Base-by-base conservation (phyloP, 352 stramenopile species). In the Thalassiosira sp. region DNA sequence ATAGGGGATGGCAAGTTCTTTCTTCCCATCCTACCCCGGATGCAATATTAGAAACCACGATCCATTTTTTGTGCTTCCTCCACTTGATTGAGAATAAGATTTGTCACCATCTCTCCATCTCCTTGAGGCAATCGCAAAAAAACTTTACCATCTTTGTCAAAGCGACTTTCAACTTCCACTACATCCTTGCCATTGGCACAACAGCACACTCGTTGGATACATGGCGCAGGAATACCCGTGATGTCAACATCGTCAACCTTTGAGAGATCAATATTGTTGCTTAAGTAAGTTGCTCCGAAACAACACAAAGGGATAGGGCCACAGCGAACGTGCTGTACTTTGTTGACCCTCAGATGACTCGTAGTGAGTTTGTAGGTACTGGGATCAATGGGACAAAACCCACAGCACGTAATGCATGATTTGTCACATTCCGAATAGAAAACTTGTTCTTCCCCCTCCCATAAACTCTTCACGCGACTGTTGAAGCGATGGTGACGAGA, bases 201-300 rank as follows among this genome's bases (percentile, higher is more conserved):
- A 57, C 64, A 73, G 58, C 28, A 51, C 24, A 62, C 27, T 35
- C 48, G 33, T 42, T 73, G 51, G 10, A 56, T 7, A 66, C 49
- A 73, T 2, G 64, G 51, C 42, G 64, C 51, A 5, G 51, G 51
- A 31, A 57, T 59, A 22, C 53, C 64, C 5, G 28, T 63, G 3
- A 85, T 60, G 66, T 85, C 77, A 5, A 81, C 66, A 68, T 85
- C 72, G 16, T 76, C 59, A 1, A 85, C 61, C 25, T 82, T 70
- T 49, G 27, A 64, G 59, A 85, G 72, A 70, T 85, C 77, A 35
- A 82, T 65, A 68, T 82, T 85, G 31, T 85, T 76, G 24, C 8
- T 77, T 1, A 52, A n/a, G 49, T 78, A 78, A n/a, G n/a, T n/a
- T 7, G 51, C 22, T 20, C 61, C 60, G 25, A 31, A 81, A 48